Evolutionary conservation across 1,284 basidiomycete species (phyloP).

Genomic region (Cystobasidium sp.): DNA sequence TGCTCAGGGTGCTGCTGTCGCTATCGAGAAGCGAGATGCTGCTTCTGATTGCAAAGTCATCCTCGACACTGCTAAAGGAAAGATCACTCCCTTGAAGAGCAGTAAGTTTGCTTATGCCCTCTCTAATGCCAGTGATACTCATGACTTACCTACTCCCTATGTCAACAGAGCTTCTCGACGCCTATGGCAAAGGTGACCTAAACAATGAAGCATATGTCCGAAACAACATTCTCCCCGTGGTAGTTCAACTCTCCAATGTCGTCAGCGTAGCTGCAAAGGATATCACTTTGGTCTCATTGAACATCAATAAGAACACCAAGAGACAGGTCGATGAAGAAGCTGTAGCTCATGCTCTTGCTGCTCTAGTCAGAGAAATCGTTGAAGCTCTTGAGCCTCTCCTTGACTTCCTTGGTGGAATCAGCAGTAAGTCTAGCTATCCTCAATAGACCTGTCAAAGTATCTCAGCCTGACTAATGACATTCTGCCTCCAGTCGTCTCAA

Average conservation of each 20-base stretch:
- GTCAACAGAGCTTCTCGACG: conserved; percentile 13
- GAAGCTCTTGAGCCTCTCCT: conserved; percentile 28
- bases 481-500: conserved; percentile 8
- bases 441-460: not conserved
- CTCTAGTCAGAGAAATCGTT: conserved; percentile 18
- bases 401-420: conserved; percentile 17
- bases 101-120: not conserved
- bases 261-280: conserved; percentile 6
- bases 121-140: not conserved
- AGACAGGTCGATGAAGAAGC: conserved; percentile 23
- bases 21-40: conserved; percentile 22
- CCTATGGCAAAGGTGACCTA: conserved; percentile 14
- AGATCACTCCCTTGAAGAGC: conserved; percentile 15
- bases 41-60: conserved; percentile 26
- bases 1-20: conserved; percentile 16
- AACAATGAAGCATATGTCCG: conserved; percentile 19
- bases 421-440: not conserved
- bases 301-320: not conserved
- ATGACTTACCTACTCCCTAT: not conserved
- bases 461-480: not conserved
- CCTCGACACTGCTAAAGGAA: conserved; percentile 15
- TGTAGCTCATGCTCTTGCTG: conserved; percentile 27
- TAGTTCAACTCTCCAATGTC: conserved; percentile 20
- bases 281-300: conserved; percentile 9
- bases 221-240: conserved; percentile 13